Conservation (phyloP, 108 stramenopile genomes). For the Tribonema minus region DNA sequence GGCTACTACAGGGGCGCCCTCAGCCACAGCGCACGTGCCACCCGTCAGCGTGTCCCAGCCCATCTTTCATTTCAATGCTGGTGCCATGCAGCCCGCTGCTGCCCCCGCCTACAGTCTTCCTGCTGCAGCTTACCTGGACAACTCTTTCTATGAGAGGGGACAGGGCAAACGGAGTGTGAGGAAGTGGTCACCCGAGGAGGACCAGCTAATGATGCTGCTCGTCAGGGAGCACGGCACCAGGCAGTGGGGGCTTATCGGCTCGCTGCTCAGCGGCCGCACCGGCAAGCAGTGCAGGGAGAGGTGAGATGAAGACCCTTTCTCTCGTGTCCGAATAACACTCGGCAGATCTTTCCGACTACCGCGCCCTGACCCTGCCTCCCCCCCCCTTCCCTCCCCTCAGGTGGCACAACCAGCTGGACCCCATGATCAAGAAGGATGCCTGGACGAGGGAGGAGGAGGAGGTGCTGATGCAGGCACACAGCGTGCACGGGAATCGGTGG, state of each 20-base stretch:
- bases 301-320: slow-evolving; percentile 11
- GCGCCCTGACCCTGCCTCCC: no score
- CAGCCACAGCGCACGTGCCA: no score
- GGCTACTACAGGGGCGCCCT: no score
- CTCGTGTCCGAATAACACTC: no score
- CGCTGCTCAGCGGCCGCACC: slow-evolving; percentile 56
- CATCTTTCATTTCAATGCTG: no score
- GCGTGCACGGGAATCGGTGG: slow-evolving; percentile 65
- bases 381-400: no score
- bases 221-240: slow-evolving; percentile 54
- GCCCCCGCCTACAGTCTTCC: no score
- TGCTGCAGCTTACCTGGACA: no score
- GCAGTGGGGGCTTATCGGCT: slow-evolving; percentile 59
- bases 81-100: no score
- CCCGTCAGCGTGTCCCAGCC: no score
- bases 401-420: slow-evolving; percentile 78
- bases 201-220: slow-evolving; percentile 47
- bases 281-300: slow-evolving; percentile 67
- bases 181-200: slow-evolving; percentile 61
- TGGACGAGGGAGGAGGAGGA: slow-evolving; percentile 62
- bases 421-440: slow-evolving; percentile 63
- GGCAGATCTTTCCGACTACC: no score
- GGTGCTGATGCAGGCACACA: slow-evolving; percentile 45
- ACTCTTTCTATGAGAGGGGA: no score
- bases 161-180: slow-evolving; percentile 47